Percentiles rank a stretch among this genome's conserved stretches.
Conservation (phyloP, 129 eudicot genomes). For the Tagetes patula region DNA sequence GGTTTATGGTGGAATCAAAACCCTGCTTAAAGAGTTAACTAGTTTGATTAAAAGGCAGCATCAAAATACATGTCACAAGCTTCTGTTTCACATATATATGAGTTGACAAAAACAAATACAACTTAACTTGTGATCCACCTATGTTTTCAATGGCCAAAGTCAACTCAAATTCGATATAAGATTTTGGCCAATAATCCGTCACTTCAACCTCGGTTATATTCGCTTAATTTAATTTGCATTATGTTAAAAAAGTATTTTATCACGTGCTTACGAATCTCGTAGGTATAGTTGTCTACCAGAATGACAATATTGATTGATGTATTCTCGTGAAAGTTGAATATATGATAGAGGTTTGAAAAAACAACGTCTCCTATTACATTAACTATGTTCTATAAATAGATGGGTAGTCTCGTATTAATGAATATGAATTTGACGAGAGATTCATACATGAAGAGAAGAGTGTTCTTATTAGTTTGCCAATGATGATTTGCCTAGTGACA, state of each 20-base stretch:
- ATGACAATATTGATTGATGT: constrained; percentile 2
- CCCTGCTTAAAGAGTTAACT: constrained; percentile 20
- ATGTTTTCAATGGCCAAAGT: constrained; percentile 6
- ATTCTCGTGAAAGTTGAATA: constrained; percentile 18
- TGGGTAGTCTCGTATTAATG: not conserved
- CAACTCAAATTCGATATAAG: not conserved
- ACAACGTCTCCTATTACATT: not conserved
- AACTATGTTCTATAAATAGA: constrained; percentile 26
- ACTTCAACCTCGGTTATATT: not conserved
- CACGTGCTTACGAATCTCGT: constrained; percentile 22
- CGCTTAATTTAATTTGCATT: not conserved
- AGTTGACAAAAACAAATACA: constrained; percentile 7
- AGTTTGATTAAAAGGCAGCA: constrained; percentile 3
- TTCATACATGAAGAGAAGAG: constrained; percentile 29
- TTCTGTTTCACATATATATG: not conserved
- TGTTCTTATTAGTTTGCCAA: constrained; percentile 31
- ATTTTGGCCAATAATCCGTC: constrained; percentile 9
- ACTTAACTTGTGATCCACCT: not conserved
- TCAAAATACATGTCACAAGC: not conserved
- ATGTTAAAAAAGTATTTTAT: not conserved
- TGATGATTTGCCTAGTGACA: constrained; percentile 39
- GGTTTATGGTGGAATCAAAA: constrained; percentile 16
- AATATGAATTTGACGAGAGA: constrained; percentile 11
- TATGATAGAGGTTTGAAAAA: constrained; percentile 14
- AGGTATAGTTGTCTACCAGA: constrained; percentile 1